Evolutionary conservation across 202 grass and related monocot genomes (phyloP), one percentile per base, ranked within the genome.

Genomic region (Zizania palustris): DNA sequence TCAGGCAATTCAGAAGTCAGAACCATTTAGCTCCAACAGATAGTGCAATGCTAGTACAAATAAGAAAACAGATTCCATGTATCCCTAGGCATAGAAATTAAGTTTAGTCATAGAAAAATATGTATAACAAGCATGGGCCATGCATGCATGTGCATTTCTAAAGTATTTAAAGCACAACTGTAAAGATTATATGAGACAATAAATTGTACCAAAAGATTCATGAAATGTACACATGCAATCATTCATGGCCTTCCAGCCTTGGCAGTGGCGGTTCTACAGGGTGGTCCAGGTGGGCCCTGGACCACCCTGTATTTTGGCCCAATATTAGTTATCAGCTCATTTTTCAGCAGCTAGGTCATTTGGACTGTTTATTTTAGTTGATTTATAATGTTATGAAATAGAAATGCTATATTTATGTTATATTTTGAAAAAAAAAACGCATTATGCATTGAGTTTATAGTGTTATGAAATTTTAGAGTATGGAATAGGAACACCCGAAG

Each of bases 1-100:
- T 13, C 50, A 35, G 18, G 36, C 59, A 59, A 33, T 78, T 46
- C 49, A 65, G 49, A 59, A 33, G 72, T 46, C 49, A 65, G 49
- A 73, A 39, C 5, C 9, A 11, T 33, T 66, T 57, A 41, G 38
- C 10, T 59, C 33, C 3, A 60, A 28, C 71, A 77, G 22, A 8
- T 14, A 19, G 43, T 51, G 11, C 19, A 69, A 41, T 51, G 14
- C 11, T 13, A 53, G 11, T 35, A 10, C 0, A 61, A 61, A 75
- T 50, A 83, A 20, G 36, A 71, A 71, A 53, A 51, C 3, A 16
- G 18, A 65, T 70, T 63, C 1, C 11, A 57, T 45, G 36, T 57
- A 44, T 37, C 48, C 28, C 9, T 77, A 71, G 45, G 73, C 22
- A 71, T 54, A 37, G 59, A 45, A 58, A 42, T 11, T 37, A 22